Evolutionary conservation across 345 rosid genomes (phyloP).

Genomic region (Citrus medica): DNA sequence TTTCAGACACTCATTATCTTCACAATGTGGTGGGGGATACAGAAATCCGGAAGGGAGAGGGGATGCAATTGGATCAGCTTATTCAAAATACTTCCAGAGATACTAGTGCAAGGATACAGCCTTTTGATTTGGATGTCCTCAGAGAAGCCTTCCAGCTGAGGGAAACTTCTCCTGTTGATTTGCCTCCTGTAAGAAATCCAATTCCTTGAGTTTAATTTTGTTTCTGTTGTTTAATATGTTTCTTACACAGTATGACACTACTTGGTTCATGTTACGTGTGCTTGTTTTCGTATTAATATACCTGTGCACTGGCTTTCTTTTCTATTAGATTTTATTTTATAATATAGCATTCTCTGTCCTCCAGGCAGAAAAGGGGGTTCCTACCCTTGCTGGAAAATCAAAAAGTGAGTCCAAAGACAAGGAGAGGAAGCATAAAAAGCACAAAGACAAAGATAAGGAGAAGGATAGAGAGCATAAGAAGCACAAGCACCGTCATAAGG

Average conservation of each 20-base stretch:
- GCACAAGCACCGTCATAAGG: constrained; percentile 85
- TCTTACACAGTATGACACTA: background rate
- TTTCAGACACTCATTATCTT: constrained; percentile 77
- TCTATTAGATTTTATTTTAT: background rate
- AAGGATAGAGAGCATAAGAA: constrained; percentile 91
- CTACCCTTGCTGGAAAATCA: constrained; percentile 67
- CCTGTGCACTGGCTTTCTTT: background rate
- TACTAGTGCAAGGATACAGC: constrained; percentile 44
- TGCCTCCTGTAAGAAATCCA: constrained; percentile 55
- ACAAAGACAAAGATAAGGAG: constrained; percentile 78
- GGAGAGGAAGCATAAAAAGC: constrained; percentile 91
- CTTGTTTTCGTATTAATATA: background rate
- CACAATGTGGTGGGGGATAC: constrained; percentile 78
- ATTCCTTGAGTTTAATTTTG: background rate
- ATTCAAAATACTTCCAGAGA: constrained; percentile 48
- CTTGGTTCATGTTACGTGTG: background rate
- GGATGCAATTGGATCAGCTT: constrained; percentile 87
- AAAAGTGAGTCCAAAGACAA: constrained; percentile 73
- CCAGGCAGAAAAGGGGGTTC: constrained; percentile 77
- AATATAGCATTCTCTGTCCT: constrained; percentile 4
- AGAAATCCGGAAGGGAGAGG: constrained; percentile 86
- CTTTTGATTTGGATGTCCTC: constrained; percentile 73
- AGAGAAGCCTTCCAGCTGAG: constrained; percentile 70
- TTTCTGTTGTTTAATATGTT: background rate
- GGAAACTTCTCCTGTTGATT: constrained; percentile 59